Evolutionary conservation across 106 monocot species (phyloP), one percentile per base, ranked within the genome.

Genomic region (Apostasia shenzhenica): DNA sequence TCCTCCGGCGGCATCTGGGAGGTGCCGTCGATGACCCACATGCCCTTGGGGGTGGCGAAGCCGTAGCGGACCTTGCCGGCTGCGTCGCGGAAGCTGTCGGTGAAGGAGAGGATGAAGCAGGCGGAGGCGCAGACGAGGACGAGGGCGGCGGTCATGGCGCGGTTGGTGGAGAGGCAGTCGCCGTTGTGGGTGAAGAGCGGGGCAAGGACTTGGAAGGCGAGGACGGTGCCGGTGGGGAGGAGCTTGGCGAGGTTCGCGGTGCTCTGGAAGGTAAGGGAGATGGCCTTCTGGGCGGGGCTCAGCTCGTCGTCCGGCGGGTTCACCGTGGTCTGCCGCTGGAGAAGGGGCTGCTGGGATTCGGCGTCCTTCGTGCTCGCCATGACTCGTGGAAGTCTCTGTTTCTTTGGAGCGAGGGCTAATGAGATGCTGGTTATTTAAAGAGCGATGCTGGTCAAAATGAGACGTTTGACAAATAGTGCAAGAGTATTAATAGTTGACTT

Each of bases 51-150:
- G 6, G 86, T 82, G 11, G 76, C 79, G 43, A 86, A 13, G 1
- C 82, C 79, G 40, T 82, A 66, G 49, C 66, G 46, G 3, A 82
- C 77, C 12, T 14, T 61, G 26, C 81, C 76, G 0, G 14, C 41
- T 1, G 67, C 63, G 39, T 81, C 81, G 4, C 82, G 54, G 59
- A 76, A 86, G 69, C 75, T 73, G 46, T 84, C 80, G 42, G 75
- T 81, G 72, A 86, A 86, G 72, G 76, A 76, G 59, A 79, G 78
- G 46, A 86, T 7, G 11, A 81, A 81, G 67, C 81, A 74, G 1
- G 80, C 72, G 10, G 77, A n/a, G 1, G 56, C 60, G n/a, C 73
- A 84, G 41, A 80, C 41, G 9, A 47, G 50, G 13, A 84, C 72
- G 45, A 84, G 73, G 59, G 44, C 58, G 5, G 63, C 51, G 37